Percentiles rank a stretch among this genome's conserved stretches.
Evolutionary conservation across 148 eudicot species (phyloP).

Genomic region (Chenopodium album): DNA sequence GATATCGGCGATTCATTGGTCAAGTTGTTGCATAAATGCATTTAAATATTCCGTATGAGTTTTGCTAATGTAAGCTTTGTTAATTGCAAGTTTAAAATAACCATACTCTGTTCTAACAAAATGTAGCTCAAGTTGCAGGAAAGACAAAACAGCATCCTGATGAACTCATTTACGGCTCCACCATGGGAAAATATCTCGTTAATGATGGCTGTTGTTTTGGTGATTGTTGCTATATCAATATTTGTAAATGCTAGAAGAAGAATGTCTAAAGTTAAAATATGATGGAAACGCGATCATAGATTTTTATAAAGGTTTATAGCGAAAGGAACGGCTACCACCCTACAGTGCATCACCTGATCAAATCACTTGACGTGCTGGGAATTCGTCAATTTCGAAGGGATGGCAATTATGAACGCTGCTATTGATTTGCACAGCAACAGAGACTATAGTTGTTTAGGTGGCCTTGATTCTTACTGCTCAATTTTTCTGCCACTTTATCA

Average conservation of each 20-base stretch:
- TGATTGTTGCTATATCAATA: slow-evolving; percentile 37
- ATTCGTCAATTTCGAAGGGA: background rate
- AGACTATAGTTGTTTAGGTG: background rate
- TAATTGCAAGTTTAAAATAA: background rate
- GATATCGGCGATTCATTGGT: background rate
- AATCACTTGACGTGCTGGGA: background rate
- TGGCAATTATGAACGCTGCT: background rate
- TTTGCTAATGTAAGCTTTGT: background rate
- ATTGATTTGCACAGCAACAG: background rate
- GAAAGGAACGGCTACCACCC: background rate
- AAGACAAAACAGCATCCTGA: slow-evolving; percentile 24
- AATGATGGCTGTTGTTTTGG: slow-evolving; percentile 27
- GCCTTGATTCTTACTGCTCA: background rate
- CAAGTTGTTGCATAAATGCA: background rate
- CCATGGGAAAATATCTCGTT: slow-evolving; percentile 42
- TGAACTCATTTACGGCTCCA: slow-evolving; percentile 26
- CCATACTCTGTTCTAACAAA: background rate
- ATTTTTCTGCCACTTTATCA: background rate
- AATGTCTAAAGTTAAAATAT: slow-evolving; percentile 56
- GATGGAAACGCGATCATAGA: background rate
- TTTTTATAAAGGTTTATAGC: background rate
- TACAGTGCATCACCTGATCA: background rate
- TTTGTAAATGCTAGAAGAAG: slow-evolving; percentile 63
- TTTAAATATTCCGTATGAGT: background rate
- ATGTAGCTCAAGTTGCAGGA: slow-evolving; percentile 45